Percentiles rank a stretch among this genome's conserved stretches.
These are phyloP conservation scores for Pelargonium fulgidum DNA, from an alignment of 441 rosid species.

Conservation along the genomic window DNA sequence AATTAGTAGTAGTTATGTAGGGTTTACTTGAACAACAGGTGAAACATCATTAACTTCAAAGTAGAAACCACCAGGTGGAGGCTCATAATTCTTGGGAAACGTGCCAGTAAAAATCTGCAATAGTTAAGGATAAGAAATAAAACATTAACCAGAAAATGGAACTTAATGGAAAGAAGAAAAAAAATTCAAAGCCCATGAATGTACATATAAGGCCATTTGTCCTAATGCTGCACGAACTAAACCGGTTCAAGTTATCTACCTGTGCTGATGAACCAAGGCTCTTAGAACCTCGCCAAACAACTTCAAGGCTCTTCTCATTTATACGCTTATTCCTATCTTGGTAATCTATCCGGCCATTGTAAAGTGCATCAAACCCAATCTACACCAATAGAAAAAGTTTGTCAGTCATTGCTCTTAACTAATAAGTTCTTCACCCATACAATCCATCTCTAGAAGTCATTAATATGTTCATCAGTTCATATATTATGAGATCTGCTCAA, in stretches of 20 bases:
- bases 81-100: constrained; percentile 88
- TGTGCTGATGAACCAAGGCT: constrained; percentile 85
- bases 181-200: too few relatives aligned
- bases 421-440: not conserved
- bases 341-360: constrained; percentile 92
- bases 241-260: constrained; percentile 31
- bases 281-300: constrained; percentile 88
- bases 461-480: not conserved
- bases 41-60: constrained; percentile 80
- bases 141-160: not conserved
- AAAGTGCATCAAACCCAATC: constrained; percentile 92
- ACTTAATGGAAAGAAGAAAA: not conserved
- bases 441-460: not conserved
- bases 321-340: constrained; percentile 87
- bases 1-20: constrained; percentile 2
- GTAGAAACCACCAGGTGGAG: constrained; percentile 86
- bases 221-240: not conserved
- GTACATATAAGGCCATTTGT: not conserved
- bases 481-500: not conserved
- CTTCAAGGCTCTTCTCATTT: constrained; percentile 88
- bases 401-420: not conserved
- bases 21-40: constrained; percentile 73
- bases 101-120: constrained; percentile 94
- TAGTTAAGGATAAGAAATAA: constrained; percentile 13
- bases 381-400: constrained; percentile 22